Evolutionary conservation across 1,139 yeast genomes (phyloP).

Genomic region (Suhomyces bribrorum): DNA sequence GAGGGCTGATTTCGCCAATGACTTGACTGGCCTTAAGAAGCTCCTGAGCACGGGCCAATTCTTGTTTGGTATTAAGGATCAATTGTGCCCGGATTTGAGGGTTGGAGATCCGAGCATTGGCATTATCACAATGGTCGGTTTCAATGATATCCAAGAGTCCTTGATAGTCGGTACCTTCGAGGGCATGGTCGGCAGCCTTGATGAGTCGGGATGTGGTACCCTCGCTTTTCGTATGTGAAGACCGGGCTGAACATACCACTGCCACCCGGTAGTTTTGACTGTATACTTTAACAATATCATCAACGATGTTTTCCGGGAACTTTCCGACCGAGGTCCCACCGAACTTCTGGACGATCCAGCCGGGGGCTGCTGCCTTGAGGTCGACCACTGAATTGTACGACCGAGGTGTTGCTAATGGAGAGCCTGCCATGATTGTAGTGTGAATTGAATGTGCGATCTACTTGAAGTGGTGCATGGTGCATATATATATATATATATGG

Average conservation of each 20-base stretch:
- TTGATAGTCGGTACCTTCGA: conserved; percentile 54
- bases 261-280: conserved; percentile 71
- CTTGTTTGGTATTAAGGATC: conserved; percentile 57
- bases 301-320: conserved; percentile 81
- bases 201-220: conserved; percentile 91
- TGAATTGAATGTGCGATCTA: not conserved
- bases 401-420: conserved; percentile 10
- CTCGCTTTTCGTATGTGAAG: conserved; percentile 85
- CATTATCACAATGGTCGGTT: conserved; percentile 77
- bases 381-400: conserved; percentile 49
- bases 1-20: conserved; percentile 86
- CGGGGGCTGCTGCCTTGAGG: conserved; percentile 29
- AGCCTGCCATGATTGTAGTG: conserved; percentile 8
- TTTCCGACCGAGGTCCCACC: conserved; percentile 99
- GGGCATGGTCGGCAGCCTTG: conserved; percentile 76
- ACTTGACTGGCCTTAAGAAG: conserved; percentile 83
- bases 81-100: conserved; percentile 48
- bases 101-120: conserved; percentile 54
- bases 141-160: conserved; percentile 61
- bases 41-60: conserved; percentile 66
- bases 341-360: conserved; percentile 92
- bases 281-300: conserved; percentile 74
- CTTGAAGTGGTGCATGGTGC: not conserved
- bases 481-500: conserved; percentile 8
- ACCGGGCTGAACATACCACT: conserved; percentile 94